phyloP scores from a whole-genome alignment of 2,329 filamentous ascomycete genomes.

The Penicillium brasilianum region DNA sequence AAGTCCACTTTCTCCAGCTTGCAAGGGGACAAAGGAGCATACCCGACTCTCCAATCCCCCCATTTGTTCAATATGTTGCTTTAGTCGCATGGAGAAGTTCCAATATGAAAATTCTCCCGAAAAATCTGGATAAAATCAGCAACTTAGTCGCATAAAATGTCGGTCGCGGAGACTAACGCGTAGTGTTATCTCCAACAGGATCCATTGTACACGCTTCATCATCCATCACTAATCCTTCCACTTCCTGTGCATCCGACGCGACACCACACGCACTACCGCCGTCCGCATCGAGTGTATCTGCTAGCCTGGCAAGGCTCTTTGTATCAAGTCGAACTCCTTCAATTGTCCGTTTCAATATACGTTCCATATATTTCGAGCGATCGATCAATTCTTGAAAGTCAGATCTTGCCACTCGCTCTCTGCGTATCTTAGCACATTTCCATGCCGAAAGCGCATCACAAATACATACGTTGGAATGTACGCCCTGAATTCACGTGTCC shows the following conservation, averaged over 20 bases:
- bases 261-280: not conserved
- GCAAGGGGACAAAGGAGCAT: not conserved
- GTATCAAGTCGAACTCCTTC: conserved; percentile 22
- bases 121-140: conserved; percentile 46
- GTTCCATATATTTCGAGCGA: conserved; percentile 25
- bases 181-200: conserved; percentile 21
- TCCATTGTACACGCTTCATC: conserved; percentile 27
- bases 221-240: conserved; percentile 17
- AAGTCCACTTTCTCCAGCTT: not conserved
- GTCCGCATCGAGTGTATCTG: conserved; percentile 20
- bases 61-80: conserved; percentile 54
- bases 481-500: conserved; percentile 2
- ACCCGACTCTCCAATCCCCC: conserved; percentile 14
- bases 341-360: conserved; percentile 22
- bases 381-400: conserved; percentile 23
- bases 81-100: conserved; percentile 60
- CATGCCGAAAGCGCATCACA: not conserved
- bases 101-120: conserved; percentile 60
- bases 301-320: conserved; percentile 20
- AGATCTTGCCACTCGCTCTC: conserved; percentile 15
- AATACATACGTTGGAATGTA: not conserved
- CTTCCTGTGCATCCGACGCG: conserved; percentile 16
- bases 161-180: conserved; percentile 7
- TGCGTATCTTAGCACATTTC: conserved; percentile 7
- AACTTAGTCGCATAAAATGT: not conserved